Percentiles rank a stretch among this genome's conserved stretches.
These are phyloP conservation scores for Alternaria arbusti DNA, from an alignment of 2,329 filamentous ascomycete genomes.

Conservation along the genomic window DNA sequence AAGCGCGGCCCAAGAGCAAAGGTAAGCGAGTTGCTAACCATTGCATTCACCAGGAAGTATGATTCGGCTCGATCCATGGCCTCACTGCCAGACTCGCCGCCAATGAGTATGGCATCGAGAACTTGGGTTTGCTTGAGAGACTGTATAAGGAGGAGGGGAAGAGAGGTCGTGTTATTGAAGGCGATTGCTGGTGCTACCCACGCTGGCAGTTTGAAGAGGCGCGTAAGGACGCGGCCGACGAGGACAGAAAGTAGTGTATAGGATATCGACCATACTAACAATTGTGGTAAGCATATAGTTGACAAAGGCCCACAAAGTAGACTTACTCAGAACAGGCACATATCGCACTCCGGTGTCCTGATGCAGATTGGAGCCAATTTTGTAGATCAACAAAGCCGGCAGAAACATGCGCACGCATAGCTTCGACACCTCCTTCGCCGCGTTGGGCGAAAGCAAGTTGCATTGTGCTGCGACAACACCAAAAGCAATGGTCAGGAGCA, in stretches of 20 bases:
- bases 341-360: slow-evolving; percentile 56
- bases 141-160: slow-evolving; percentile 60
- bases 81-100: slow-evolving; percentile 50
- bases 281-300: slow-evolving; percentile 12
- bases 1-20: slow-evolving; percentile 68
- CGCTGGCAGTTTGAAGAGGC: slow-evolving; percentile 56
- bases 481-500: slow-evolving; percentile 61
- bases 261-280: slow-evolving; percentile 57
- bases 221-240: slow-evolving; percentile 54
- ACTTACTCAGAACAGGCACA: slow-evolving; percentile 55
- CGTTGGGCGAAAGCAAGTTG: slow-evolving; percentile 54
- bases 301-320: background rate
- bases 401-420: slow-evolving; percentile 61
- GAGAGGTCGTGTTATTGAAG: slow-evolving; percentile 65
- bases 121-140: slow-evolving; percentile 64
- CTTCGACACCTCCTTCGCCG: slow-evolving; percentile 61
- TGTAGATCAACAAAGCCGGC: slow-evolving; percentile 60
- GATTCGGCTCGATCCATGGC: slow-evolving; percentile 67
- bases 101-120: slow-evolving; percentile 56
- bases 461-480: slow-evolving; percentile 60
- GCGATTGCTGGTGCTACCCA: slow-evolving; percentile 62
- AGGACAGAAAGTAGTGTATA: slow-evolving; percentile 59
- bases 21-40: slow-evolving; percentile 67
- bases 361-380: slow-evolving; percentile 60
- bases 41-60: slow-evolving; percentile 71